phyloP scores from a whole-genome alignment of 805 yeast species.

The Schwanniomyces sp. region DNA sequence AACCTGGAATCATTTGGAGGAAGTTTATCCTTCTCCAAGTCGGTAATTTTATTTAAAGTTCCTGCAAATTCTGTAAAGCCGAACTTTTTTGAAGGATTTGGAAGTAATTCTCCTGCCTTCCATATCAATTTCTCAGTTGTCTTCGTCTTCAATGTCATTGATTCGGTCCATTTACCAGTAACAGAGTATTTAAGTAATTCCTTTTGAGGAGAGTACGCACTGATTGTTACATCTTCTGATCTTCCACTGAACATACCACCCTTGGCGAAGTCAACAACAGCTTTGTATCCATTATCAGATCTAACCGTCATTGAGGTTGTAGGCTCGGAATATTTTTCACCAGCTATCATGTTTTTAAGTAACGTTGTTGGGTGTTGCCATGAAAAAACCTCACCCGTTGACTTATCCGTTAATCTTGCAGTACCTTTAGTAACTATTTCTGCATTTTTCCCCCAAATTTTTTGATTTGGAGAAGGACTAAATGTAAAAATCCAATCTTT shows the following conservation, averaged over 20 bases:
- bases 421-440: conserved; percentile 79
- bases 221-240: conserved; percentile 63
- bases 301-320: conserved; percentile 62
- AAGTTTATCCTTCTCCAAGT: conserved; percentile 58
- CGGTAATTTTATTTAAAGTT: conserved; percentile 74
- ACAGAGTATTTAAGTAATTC: conserved; percentile 41
- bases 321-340: conserved; percentile 94
- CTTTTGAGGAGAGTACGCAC: conserved; percentile 38
- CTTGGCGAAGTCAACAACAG: conserved; percentile 71
- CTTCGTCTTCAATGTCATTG: conserved; percentile 46
- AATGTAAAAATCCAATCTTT: conserved; percentile 67
- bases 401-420: conserved; percentile 53
- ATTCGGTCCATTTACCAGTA: conserved; percentile 86
- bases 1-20: conserved; percentile 89
- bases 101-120: conserved; percentile 67
- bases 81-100: conserved; percentile 60
- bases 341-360: conserved; percentile 86
- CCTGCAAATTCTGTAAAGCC: conserved; percentile 88
- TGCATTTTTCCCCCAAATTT: conserved; percentile 92
- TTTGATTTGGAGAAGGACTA: conserved; percentile 74
- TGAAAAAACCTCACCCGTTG: conserved; percentile 68
- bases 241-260: conserved; percentile 85
- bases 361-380: conserved; percentile 85
- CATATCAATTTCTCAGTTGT: conserved; percentile 54
- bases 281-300: conserved; percentile 66